Percentiles rank a stretch among this genome's conserved stretches.
These are phyloP conservation scores for Ustilago nuda DNA, from an alignment of 1,284 basidiomycete species.

Conservation along the genomic window DNA sequence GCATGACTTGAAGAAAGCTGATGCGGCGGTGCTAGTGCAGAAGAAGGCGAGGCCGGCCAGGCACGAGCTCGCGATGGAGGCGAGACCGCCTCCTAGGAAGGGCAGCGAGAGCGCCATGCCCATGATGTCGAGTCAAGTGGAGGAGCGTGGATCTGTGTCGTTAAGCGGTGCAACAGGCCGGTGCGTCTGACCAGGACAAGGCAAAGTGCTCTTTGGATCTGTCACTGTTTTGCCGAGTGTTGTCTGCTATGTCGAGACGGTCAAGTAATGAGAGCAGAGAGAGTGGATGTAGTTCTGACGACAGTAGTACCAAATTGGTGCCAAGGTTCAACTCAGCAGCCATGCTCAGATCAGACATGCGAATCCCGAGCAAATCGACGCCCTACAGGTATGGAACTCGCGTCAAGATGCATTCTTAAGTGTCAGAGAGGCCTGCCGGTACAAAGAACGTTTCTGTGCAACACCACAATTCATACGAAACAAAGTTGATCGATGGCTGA, in stretches of 20 bases:
- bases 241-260: not conserved
- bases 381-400: not conserved
- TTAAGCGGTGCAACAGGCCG: not conserved
- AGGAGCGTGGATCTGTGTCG: not conserved
- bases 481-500: not conserved
- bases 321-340: not conserved
- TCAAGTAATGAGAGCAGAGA: not conserved
- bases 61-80: slow-evolving; percentile 72
- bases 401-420: slow-evolving; percentile 4
- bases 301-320: not conserved
- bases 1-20: slow-evolving; percentile 97
- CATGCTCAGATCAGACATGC: slow-evolving; percentile 7
- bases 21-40: slow-evolving; percentile 84
- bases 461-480: not conserved
- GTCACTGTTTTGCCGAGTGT: not conserved
- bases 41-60: slow-evolving; percentile 70
- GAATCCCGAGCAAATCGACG: slow-evolving; percentile 18
- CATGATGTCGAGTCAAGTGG: slow-evolving; percentile 72
- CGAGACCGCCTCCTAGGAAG: slow-evolving; percentile 80
- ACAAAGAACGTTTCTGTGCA: not conserved
- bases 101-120: slow-evolving; percentile 87
- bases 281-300: not conserved
- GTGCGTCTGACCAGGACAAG: not conserved
- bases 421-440: not conserved
- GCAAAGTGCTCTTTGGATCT: not conserved